A percentile compares a stretch with the other conserved stretches of the same genome.
Conservation (phyloP, 768 basidiomycete species). For the Phylloporus sp. region DNA sequence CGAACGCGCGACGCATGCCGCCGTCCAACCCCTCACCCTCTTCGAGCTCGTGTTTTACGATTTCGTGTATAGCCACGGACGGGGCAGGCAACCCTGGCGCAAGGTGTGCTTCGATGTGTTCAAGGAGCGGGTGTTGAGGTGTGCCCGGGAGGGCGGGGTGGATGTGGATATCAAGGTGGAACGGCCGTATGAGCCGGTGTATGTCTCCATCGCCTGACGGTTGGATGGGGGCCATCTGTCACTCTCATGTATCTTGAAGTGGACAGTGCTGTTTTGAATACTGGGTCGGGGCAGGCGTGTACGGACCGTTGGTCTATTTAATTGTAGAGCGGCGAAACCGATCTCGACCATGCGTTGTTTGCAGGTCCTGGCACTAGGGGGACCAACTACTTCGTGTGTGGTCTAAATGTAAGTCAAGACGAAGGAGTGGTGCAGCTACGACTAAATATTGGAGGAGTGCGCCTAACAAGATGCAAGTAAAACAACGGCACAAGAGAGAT, state of each 20-base stretch:
- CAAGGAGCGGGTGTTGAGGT: constrained; percentile 16
- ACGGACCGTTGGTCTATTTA: neutral
- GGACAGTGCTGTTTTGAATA: neutral
- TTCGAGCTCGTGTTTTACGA: constrained; percentile 27
- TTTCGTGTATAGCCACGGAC: constrained; percentile 12
- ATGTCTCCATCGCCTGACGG: constrained; percentile 14
- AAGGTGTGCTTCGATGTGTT: constrained; percentile 20
- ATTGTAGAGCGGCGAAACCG: neutral
- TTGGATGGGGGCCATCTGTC: neutral
- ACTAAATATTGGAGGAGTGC: too few relatives aligned
- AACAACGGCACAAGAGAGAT: too few relatives aligned
- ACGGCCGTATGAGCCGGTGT: constrained; percentile 25
- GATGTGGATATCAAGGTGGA: constrained; percentile 24
- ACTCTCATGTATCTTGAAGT: neutral
- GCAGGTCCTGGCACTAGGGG: too few relatives aligned
- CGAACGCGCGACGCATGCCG: constrained; percentile 3
- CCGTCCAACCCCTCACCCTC: constrained; percentile 9
- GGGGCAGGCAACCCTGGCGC: constrained; percentile 9
- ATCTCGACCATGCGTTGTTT: too few relatives aligned
- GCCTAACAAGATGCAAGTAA: too few relatives aligned
- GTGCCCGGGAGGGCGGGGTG: constrained; percentile 21
- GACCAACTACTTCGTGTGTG: too few relatives aligned
- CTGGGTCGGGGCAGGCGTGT: neutral
- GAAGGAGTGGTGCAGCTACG: too few relatives aligned
- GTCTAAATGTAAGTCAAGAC: too few relatives aligned